Evolutionary conservation across 2,329 filamentous ascomycete genomes (phyloP).

Genomic region (Botrytis sinoallii): DNA sequence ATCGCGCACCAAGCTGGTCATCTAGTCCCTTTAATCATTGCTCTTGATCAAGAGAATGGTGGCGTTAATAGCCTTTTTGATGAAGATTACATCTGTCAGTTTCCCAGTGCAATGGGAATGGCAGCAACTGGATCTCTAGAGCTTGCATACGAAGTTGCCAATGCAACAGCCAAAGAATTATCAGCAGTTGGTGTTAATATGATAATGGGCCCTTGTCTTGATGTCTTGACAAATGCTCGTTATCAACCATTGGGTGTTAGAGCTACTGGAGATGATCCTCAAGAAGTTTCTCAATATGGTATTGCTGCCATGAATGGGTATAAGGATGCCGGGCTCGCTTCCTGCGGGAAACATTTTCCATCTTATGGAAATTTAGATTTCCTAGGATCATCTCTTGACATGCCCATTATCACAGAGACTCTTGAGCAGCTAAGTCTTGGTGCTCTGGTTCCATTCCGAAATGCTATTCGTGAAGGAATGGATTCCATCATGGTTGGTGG

Average conservation of each 20-base stretch:
- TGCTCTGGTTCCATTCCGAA: constrained; percentile 85
- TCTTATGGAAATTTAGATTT: constrained; percentile 96
- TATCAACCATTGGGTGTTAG: constrained; percentile 89
- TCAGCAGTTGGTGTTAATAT: constrained; percentile 92
- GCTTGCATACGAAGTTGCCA: constrained; percentile 84
- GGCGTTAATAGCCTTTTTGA: constrained; percentile 96
- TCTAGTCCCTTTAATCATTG: constrained; percentile 83
- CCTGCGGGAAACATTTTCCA: constrained; percentile 93
- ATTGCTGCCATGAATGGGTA: constrained; percentile 90
- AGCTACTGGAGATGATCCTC: constrained; percentile 87
- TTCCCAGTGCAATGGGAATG: constrained; percentile 93
- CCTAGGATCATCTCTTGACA: constrained; percentile 82
- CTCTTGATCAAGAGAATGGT: constrained; percentile 95
- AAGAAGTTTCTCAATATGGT: constrained; percentile 90
- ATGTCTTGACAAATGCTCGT: constrained; percentile 88
- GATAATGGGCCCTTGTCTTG: constrained; percentile 89
- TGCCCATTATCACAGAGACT: constrained; percentile 93
- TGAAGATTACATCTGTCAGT: constrained; percentile 92
- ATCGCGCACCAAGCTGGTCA: constrained; percentile 90
- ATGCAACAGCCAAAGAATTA: constrained; percentile 89
- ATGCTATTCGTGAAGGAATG: constrained; percentile 80
- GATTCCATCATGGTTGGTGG: constrained; percentile 96
- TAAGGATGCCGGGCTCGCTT: constrained; percentile 83
- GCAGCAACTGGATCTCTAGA: constrained; percentile 86
- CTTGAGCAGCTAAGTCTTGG: constrained; percentile 89